A percentile compares a stretch with the other conserved stretches of the same genome.
Evolutionary conservation across 2,329 filamentous ascomycete genomes (phyloP).

Genomic region (Phyllosticta citribraziliensis): DNA sequence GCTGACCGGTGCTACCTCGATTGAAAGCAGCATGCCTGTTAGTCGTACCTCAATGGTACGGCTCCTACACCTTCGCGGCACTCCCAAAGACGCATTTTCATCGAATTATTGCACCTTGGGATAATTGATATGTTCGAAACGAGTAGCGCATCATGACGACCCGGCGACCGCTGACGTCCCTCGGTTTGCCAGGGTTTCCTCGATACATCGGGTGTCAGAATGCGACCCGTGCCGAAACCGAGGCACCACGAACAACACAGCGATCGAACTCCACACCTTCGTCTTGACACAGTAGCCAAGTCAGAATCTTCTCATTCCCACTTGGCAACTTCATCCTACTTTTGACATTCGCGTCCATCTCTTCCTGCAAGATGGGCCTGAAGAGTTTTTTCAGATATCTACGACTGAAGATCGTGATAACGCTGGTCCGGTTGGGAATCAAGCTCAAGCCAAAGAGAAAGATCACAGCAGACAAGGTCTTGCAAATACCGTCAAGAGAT

Average conservation of each 20-base stretch:
- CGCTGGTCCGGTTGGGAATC: conserved; percentile 10
- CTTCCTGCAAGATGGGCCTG: neutral
- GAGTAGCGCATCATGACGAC: neutral
- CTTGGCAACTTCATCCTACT: neutral
- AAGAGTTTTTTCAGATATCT: conserved; percentile 11
- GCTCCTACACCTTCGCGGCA: neutral
- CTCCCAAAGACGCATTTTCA: neutral
- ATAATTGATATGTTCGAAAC: neutral
- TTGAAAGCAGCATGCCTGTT: too few relatives aligned
- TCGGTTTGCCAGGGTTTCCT: neutral
- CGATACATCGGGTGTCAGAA: neutral
- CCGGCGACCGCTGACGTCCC: neutral
- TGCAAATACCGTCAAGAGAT: conserved; percentile 18
- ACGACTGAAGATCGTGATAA: conserved; percentile 14
- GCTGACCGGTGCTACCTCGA: too few relatives aligned
- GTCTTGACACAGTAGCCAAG: neutral
- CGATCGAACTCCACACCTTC: neutral
- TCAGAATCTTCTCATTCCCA: neutral
- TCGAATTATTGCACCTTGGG: neutral
- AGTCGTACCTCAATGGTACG: too few relatives aligned
- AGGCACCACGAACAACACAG: neutral
- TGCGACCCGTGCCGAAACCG: neutral
- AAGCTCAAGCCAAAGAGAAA: neutral
- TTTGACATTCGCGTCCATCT: neutral
- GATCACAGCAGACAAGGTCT: neutral